Percentiles rank a stretch among this genome's conserved stretches.
phyloP scores from a whole-genome alignment of 345 rosid genomes.

The Eucalyptus polybractea region DNA sequence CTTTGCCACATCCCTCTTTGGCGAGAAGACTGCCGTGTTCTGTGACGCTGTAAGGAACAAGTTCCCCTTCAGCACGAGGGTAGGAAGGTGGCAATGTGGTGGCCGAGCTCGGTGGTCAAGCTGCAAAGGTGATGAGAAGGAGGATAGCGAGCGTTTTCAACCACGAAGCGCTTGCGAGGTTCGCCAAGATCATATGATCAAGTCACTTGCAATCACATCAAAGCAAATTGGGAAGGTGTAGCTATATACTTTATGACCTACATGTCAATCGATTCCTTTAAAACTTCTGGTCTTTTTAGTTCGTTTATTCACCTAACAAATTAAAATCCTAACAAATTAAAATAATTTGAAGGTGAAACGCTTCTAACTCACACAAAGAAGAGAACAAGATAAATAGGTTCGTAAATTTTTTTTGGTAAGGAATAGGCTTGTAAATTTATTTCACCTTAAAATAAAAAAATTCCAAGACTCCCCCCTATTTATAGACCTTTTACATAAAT shows the following conservation, averaged over 20 bases:
- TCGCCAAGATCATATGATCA: not conserved
- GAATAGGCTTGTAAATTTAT: too few species aligned
- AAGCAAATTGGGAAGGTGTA: slow-evolving; percentile 4
- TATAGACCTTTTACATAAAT: too few species aligned
- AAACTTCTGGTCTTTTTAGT: not conserved
- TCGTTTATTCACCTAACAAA: not conserved
- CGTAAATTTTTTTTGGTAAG: too few species aligned
- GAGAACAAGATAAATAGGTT: too few species aligned
- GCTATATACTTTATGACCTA: not conserved
- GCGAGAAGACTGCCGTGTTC: not conserved
- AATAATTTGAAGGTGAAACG: too few species aligned
- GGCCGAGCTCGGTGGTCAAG: not conserved
- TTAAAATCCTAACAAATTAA: not conserved
- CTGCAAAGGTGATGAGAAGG: not conserved
- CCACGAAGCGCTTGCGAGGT: not conserved
- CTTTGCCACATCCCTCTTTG: not conserved
- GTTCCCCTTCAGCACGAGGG: not conserved
- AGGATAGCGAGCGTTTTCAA: not conserved
- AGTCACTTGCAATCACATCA: not conserved
- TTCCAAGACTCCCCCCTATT: too few species aligned
- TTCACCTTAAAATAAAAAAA: too few species aligned
- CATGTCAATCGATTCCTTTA: not conserved
- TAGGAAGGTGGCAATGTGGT: not conserved
- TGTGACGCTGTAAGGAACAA: not conserved
- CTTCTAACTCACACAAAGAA: too few species aligned